Conservation (phyloP, 768 basidiomycete genomes). For the Leccinum truebloodii region DNA sequence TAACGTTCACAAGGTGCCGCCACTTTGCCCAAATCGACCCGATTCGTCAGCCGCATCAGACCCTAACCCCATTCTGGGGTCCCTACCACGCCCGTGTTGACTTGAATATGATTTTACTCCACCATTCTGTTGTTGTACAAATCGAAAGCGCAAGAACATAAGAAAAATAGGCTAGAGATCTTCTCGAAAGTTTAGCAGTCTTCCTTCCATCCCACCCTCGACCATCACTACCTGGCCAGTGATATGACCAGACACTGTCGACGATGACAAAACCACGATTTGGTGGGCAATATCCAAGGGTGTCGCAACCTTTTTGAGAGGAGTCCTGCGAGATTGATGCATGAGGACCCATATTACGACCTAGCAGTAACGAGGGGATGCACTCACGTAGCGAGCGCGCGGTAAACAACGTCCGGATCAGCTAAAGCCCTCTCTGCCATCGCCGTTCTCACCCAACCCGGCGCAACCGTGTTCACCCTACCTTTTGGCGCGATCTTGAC, state of each 20-base stretch:
- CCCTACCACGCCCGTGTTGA: background rate
- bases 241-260: conserved; percentile 65
- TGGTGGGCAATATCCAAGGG: conserved; percentile 67
- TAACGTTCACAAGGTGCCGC: background rate
- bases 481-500: conserved; percentile 71
- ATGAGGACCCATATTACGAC: background rate
- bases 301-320: conserved; percentile 66
- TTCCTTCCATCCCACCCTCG: conserved; percentile 81
- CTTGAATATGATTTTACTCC: background rate
- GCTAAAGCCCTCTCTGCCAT: conserved; percentile 60
- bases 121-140: background rate
- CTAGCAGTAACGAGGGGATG: background rate
- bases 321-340: conserved; percentile 47
- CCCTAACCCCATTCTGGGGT: conserved; percentile 26
- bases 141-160: background rate
- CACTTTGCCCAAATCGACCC: background rate
- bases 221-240: conserved; percentile 72
- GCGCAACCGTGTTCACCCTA: conserved; percentile 69
- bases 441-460: conserved; percentile 68
- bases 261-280: conserved; percentile 60
- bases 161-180: conserved; percentile 23
- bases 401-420: conserved; percentile 54
- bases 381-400: conserved; percentile 66
- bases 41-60: conserved; percentile 26
- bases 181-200: conserved; percentile 43